phyloP scores from a whole-genome alignment of 169 alveolate genomes.

The Plasmodium malariae region DNA sequence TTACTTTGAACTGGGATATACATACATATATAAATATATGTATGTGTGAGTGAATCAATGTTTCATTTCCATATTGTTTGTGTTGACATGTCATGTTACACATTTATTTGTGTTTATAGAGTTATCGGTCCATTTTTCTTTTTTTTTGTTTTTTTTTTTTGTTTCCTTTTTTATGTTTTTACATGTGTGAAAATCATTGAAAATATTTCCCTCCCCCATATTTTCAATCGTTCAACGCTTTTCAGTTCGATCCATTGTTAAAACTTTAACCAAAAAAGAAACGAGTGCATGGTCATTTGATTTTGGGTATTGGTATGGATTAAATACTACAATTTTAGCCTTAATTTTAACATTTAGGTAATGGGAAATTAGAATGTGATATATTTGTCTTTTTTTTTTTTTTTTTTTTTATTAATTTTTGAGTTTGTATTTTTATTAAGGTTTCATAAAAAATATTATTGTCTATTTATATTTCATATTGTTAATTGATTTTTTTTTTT shows the following conservation, averaged over 20 bases:
- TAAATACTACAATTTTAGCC: constrained; percentile 84
- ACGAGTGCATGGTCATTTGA: constrained; percentile 79
- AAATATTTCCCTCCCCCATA: too few species aligned
- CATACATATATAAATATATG: neutral
- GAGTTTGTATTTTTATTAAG: constrained; percentile 67
- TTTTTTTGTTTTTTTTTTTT: too few species aligned
- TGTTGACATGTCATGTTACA: neutral
- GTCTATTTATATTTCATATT: neutral
- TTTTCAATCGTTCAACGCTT: too few species aligned
- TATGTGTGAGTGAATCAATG: neutral
- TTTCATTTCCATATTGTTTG: neutral
- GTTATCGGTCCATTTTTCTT: too few species aligned
- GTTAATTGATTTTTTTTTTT: neutral
- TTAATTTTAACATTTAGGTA: constrained; percentile 85
- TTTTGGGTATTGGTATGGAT: constrained; percentile 88
- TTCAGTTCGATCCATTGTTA: constrained; percentile 48
- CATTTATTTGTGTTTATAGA: neutral
- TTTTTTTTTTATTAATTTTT: neutral
- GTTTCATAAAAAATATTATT: too few species aligned
- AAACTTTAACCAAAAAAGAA: constrained; percentile 61
- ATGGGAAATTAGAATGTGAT: neutral
- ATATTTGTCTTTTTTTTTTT: neutral
- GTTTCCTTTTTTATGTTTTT: too few species aligned
- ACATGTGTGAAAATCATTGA: too few species aligned
- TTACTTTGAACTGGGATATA: too few species aligned